phyloP scores from a whole-genome alignment of 2,329 filamentous ascomycete genomes.

The Aureobasidium sp. region DNA sequence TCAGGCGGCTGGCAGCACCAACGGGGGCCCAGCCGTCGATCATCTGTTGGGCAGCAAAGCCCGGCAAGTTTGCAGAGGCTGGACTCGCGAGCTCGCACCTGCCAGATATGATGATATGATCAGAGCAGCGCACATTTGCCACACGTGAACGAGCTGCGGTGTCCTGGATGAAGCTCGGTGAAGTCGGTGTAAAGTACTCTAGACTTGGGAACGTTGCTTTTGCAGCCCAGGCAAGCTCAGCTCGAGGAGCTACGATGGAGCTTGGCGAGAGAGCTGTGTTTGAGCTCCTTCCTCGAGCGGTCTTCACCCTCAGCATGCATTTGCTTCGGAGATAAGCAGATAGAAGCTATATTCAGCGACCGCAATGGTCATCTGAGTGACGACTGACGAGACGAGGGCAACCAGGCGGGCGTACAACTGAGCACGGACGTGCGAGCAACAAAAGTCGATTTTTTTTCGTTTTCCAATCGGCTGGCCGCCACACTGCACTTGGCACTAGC shows the following conservation, averaged over 20 bases:
- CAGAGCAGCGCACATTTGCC: no score
- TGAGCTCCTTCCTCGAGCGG: not conserved
- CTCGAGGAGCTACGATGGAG: not conserved
- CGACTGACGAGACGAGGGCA: not conserved
- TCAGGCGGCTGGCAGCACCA: not conserved
- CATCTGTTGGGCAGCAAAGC: conserved; percentile 13
- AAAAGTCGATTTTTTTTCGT: not conserved
- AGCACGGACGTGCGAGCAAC: not conserved
- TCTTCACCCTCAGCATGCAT: not conserved
- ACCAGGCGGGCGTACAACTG: not conserved
- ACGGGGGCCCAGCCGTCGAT: conserved; percentile 3
- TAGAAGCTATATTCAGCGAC: not conserved
- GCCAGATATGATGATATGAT: no score
- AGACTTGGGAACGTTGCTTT: not conserved
- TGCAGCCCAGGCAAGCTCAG: conserved; percentile 2
- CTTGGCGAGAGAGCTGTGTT: not conserved
- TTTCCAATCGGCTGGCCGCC: not conserved
- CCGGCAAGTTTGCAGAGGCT: not conserved
- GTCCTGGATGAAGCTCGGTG: conserved; percentile 12
- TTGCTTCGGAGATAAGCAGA: not conserved
- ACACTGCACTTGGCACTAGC: not conserved
- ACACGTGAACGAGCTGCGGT: not conserved
- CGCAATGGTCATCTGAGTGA: not conserved
- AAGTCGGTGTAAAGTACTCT: conserved; percentile 1
- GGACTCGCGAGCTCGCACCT: not conserved